Evolutionary conservation across 2,329 filamentous ascomycete genomes (phyloP).

Genomic region (Calonectria pauciramosa): DNA sequence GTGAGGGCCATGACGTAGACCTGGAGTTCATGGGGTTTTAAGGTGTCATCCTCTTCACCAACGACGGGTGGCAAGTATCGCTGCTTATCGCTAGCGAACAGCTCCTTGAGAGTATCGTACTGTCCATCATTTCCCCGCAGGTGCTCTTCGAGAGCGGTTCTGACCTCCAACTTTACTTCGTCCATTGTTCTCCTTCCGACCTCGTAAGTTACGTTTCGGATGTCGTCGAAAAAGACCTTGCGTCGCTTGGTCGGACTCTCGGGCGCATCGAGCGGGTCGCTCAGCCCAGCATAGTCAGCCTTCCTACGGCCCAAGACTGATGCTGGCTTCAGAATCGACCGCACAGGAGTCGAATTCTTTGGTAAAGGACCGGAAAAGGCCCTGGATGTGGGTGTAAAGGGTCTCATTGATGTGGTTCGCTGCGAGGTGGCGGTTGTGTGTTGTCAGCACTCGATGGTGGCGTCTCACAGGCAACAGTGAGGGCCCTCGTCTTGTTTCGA

Average conservation of each 20-base stretch:
- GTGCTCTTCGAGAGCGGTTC: conserved; percentile 69
- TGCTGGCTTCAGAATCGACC: conserved; percentile 66
- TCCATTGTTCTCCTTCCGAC: conserved; percentile 66
- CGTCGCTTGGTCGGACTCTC: conserved; percentile 66
- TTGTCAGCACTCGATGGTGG: conserved; percentile 34
- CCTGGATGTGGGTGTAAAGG: conserved; percentile 52
- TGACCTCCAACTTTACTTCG: conserved; percentile 68
- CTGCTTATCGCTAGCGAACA: conserved; percentile 66
- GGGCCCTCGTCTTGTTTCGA: conserved; percentile 17
- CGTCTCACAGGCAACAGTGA: conserved; percentile 46
- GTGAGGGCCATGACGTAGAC: conserved; percentile 75
- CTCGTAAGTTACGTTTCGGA: conserved; percentile 69
- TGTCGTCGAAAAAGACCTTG: conserved; percentile 71
- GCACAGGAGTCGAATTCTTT: conserved; percentile 59
- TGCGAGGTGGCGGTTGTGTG: conserved; percentile 24
- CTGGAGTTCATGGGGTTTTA: conserved; percentile 69
- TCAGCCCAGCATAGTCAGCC: conserved; percentile 58
- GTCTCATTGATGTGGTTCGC: conserved; percentile 41
- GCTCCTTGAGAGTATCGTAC: conserved; percentile 72
- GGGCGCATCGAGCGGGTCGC: conserved; percentile 54
- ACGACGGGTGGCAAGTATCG: conserved; percentile 55
- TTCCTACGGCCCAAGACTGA: conserved; percentile 62
- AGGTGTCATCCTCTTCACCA: conserved; percentile 62
- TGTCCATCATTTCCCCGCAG: conserved; percentile 69
- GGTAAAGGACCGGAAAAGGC: conserved; percentile 50